These are phyloP conservation scores for Geoglossum cookeanum DNA, from an alignment of 2,329 filamentous ascomycete species.

Conservation along the genomic window DNA sequence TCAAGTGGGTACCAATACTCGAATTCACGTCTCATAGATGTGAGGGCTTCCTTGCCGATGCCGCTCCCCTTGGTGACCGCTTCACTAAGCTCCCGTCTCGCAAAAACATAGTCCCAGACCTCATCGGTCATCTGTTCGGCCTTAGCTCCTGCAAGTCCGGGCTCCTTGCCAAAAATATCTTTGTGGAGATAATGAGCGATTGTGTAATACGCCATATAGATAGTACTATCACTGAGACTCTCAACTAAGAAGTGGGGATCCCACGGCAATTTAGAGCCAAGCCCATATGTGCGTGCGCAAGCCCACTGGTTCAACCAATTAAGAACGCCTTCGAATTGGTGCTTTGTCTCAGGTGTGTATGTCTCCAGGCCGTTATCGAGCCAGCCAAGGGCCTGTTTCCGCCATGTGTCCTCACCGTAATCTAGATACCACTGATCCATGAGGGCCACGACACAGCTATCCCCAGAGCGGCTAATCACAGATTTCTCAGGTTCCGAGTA, in stretches of 20 bases:
- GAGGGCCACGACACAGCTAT: slow-evolving; percentile 82
- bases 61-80: slow-evolving; percentile 44
- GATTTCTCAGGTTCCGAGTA: slow-evolving; percentile 87
- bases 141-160: slow-evolving; percentile 48
- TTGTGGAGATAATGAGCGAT: slow-evolving; percentile 49
- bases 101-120: slow-evolving; percentile 93
- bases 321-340: slow-evolving; percentile 68
- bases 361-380: slow-evolving; percentile 58
- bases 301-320: slow-evolving; percentile 95
- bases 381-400: slow-evolving; percentile 50
- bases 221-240: slow-evolving; percentile 73
- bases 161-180: slow-evolving; percentile 65
- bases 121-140: slow-evolving; percentile 84
- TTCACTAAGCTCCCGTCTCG: slow-evolving; percentile 48
- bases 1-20: slow-evolving; percentile 96
- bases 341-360: slow-evolving; percentile 57
- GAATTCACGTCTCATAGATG: slow-evolving; percentile 75
- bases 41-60: slow-evolving; percentile 54
- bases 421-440: slow-evolving; percentile 98
- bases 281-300: slow-evolving; percentile 74
- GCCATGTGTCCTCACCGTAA: slow-evolving; percentile 77
- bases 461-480: slow-evolving; percentile 74
- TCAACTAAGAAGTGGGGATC: slow-evolving; percentile 82
- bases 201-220: slow-evolving; percentile 55
- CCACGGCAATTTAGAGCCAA: slow-evolving; percentile 91